Percentiles rank a stretch among this genome's conserved stretches.
Evolutionary conservation across 352 stramenopile species (phyloP).

Genomic region (Globisporangium nodosum): DNA sequence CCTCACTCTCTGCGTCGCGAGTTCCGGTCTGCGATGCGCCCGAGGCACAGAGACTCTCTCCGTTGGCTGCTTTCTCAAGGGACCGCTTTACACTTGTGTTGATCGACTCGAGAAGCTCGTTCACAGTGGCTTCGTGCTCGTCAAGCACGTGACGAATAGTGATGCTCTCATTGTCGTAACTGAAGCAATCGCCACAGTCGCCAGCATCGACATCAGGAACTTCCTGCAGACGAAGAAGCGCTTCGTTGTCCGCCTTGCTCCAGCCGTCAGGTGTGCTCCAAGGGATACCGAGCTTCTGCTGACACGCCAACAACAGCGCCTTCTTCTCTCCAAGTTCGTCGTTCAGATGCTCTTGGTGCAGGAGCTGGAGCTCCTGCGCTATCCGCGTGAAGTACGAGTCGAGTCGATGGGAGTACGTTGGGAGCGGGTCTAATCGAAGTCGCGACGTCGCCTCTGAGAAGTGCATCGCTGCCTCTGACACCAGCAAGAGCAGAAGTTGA

Average conservation of each 20-base stretch:
- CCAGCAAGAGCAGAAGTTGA: background rate
- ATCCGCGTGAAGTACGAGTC: conserved; percentile 27
- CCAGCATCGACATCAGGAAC: background rate
- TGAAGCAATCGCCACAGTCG: background rate
- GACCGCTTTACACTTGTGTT: conserved; percentile 17
- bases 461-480: conserved; percentile 27
- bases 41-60: conserved; percentile 1
- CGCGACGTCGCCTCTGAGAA: conserved; percentile 24
- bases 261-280: conserved; percentile 8
- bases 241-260: conserved; percentile 9
- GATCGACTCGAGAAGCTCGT: conserved; percentile 20
- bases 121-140: conserved; percentile 13
- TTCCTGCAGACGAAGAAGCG: conserved; percentile 9
- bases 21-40: background rate
- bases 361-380: conserved; percentile 32
- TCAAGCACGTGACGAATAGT: conserved; percentile 7
- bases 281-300: conserved; percentile 17
- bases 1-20: conserved; percentile 2
- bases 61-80: conserved; percentile 1
- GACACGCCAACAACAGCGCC: conserved; percentile 16
- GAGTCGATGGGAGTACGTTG: conserved; percentile 13
- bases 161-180: background rate
- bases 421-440: conserved; percentile 18
- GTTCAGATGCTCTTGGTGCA: conserved; percentile 28
- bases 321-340: conserved; percentile 31